phyloP scores from a whole-genome alignment of 495 filamentous ascomycete species.

The Extremus antarcticus region DNA sequence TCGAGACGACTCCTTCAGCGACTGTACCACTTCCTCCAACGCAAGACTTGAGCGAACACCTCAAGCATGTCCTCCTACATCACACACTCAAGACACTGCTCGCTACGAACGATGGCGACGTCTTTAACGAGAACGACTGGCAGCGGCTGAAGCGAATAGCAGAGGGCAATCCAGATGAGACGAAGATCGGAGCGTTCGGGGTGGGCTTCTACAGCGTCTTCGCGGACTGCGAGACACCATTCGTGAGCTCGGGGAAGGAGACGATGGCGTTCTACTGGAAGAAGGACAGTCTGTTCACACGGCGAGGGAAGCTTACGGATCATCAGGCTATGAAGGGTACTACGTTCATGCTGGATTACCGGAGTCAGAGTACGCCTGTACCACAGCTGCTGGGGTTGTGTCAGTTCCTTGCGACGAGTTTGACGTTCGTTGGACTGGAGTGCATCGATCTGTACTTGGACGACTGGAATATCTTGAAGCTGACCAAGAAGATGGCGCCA shows the following conservation, averaged over 20 bases:
- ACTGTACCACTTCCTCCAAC: constrained; percentile 59
- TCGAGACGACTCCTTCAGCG: constrained; percentile 75
- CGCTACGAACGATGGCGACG: constrained; percentile 80
- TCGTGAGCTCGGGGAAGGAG: constrained; percentile 79
- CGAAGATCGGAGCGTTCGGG: constrained; percentile 96
- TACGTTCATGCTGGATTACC: constrained; percentile 83
- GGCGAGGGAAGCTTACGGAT: constrained; percentile 57
- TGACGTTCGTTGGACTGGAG: constrained; percentile 88
- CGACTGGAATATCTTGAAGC: constrained; percentile 62
- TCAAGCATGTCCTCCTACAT: constrained; percentile 73
- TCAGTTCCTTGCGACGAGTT: constrained; percentile 85
- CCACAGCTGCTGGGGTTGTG: constrained; percentile 74
- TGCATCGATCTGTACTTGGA: constrained; percentile 85
- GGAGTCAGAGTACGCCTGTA: constrained; percentile 72
- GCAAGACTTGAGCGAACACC: constrained; percentile 52
- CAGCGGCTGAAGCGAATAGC: constrained; percentile 87
- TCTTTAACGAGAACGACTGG: constrained; percentile 86
- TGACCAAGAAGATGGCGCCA: constrained; percentile 77
- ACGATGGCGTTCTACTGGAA: constrained; percentile 99
- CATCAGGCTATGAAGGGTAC: constrained; percentile 55
- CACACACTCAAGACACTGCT: constrained; percentile 73
- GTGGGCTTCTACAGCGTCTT: constrained; percentile 99
- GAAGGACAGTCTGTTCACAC: constrained; percentile 84
- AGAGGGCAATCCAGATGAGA: constrained; percentile 96
- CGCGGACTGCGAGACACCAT: constrained; percentile 93